Percentiles rank a stretch among this genome's conserved stretches.
Conservation (phyloP, 306 rosid species). For the Begonia loranthoides region DNA sequence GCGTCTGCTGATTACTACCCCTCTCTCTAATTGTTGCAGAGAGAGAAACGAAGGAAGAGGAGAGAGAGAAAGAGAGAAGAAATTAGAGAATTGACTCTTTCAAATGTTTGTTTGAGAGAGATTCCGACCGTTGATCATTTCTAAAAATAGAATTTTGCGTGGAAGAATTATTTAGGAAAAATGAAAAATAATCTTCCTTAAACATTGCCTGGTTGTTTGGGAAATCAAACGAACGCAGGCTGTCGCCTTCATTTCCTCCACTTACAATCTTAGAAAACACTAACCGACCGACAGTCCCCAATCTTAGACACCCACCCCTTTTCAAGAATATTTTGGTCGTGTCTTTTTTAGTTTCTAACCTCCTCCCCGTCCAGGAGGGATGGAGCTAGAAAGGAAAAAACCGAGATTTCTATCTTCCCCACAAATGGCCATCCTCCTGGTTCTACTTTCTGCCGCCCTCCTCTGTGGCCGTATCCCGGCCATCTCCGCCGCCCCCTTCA, state of each 20-base stretch:
- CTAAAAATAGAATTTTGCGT: background rate
- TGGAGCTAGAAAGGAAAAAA: constrained; percentile 26
- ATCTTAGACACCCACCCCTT: background rate
- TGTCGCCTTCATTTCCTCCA: background rate
- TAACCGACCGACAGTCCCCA: too few relatives aligned
- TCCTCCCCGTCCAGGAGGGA: constrained; percentile 55
- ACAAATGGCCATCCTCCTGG: constrained; percentile 64
- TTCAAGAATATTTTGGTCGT: constrained; percentile 3
- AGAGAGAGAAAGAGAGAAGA: too few relatives aligned
- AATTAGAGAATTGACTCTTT: background rate
- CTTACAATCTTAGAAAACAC: background rate
- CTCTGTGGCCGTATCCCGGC: constrained; percentile 2
- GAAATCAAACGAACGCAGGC: background rate
- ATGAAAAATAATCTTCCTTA: background rate
- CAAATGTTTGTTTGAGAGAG: background rate
- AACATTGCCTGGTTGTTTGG: background rate
- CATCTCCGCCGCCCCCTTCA: constrained; percentile 16
- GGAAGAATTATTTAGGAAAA: background rate
- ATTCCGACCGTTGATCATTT: background rate
- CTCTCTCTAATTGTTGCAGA: background rate
- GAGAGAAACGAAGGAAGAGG: background rate
- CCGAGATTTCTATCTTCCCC: background rate
- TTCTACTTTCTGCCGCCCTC: constrained; percentile 20
- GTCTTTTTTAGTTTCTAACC: constrained; percentile 26
- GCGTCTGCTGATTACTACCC: background rate